Conservation (phyloP, 1,284 basidiomycete species). For the Microbotryum saponariae region DNA sequence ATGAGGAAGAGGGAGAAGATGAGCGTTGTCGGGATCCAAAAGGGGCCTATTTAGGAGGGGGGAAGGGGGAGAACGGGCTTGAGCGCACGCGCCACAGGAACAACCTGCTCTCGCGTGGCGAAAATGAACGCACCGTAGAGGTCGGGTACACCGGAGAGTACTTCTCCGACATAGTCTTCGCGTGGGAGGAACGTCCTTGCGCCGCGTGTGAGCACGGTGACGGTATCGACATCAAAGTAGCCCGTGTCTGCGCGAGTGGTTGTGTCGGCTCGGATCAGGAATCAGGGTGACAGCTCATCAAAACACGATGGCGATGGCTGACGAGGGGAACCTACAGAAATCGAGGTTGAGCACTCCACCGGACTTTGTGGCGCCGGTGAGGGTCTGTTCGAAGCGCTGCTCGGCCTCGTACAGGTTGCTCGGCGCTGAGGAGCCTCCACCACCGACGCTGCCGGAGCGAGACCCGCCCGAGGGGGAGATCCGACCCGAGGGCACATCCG, state of each 20-base stretch:
- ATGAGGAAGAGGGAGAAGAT: conserved; percentile 85
- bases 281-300: neutral
- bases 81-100: neutral
- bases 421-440: no score
- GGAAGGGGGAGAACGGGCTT: neutral
- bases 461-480: conserved; percentile 24
- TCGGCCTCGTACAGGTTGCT: conserved; percentile 22
- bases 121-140: conserved; percentile 42
- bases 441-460: neutral
- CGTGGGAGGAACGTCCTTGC: conserved; percentile 44
- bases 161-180: conserved; percentile 44
- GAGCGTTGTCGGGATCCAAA: conserved; percentile 90
- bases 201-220: conserved; percentile 43
- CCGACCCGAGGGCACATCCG: conserved; percentile 25
- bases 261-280: neutral
- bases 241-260: conserved; percentile 37
- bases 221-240: conserved; percentile 47
- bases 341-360: conserved; percentile 30
- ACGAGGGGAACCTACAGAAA: conserved; percentile 12
- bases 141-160: conserved; percentile 46
- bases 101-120: neutral
- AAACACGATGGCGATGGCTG: neutral
- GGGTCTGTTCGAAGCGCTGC: conserved; percentile 10
- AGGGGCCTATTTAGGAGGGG: conserved; percentile 56
- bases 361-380: conserved; percentile 26